phyloP scores from a whole-genome alignment of 768 basidiomycete genomes.

The Cystofilobasidium ferigula region DNA sequence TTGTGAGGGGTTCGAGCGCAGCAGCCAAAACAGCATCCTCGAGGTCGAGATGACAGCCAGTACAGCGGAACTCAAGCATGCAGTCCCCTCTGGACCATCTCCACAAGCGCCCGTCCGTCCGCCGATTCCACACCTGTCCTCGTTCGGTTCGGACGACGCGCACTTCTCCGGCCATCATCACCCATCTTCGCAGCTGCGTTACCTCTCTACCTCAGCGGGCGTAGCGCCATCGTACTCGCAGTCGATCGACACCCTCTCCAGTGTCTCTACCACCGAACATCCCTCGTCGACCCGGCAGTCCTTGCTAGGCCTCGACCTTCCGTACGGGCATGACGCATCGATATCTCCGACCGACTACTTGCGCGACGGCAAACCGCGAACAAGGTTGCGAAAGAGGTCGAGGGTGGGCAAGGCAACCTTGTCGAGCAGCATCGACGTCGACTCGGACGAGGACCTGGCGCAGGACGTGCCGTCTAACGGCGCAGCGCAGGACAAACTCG shows the following conservation, averaged over 20 bases:
- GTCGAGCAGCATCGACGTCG: neutral
- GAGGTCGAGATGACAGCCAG: neutral
- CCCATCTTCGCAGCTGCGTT: neutral
- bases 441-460: conserved; percentile 8
- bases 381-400: conserved; percentile 11
- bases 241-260: too few relatives aligned
- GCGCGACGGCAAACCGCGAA: neutral
- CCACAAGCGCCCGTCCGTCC: neutral
- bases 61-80: neutral
- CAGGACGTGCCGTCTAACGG: neutral
- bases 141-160: neutral
- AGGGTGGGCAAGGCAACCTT: conserved; percentile 5
- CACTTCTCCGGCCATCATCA: neutral
- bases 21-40: neutral
- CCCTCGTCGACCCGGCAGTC: too few relatives aligned
- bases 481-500: neutral
- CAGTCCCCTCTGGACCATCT: neutral
- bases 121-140: neutral
- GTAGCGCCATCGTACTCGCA: too few relatives aligned
- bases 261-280: too few relatives aligned
- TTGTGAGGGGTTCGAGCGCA: neutral
- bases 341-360: neutral
- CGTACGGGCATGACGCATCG: too few relatives aligned
- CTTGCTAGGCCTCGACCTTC: neutral
- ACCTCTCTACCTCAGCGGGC: too few relatives aligned